A percentile compares a stretch with the other conserved stretches of the same genome.
phyloP scores from a whole-genome alignment of 2,329 filamentous ascomycete genomes.

The Cytospora mali region DNA sequence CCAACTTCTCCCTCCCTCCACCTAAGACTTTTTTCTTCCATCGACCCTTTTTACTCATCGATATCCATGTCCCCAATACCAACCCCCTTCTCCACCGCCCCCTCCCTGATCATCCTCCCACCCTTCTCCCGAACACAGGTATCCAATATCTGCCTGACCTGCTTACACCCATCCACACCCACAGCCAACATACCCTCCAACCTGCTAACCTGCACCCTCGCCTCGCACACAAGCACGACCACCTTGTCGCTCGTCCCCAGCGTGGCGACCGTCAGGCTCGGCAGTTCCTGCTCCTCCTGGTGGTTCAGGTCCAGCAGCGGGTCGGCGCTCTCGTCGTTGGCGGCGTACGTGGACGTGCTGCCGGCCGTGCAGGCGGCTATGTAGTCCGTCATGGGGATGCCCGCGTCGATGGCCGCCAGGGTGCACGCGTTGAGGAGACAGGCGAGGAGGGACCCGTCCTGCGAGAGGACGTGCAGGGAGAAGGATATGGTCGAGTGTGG shows the following conservation, averaged over 20 bases:
- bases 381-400: conserved; percentile 93
- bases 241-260: conserved; percentile 75
- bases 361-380: conserved; percentile 87
- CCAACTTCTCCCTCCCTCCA: conserved; percentile 8
- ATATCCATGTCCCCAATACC: conserved; percentile 53
- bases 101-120: conserved; percentile 62
- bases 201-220: conserved; percentile 76
- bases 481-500: conserved; percentile 84
- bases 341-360: conserved; percentile 68
- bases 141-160: conserved; percentile 81
- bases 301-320: conserved; percentile 79
- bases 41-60: conserved; percentile 37
- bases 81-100: conserved; percentile 51
- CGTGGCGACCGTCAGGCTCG: conserved; percentile 84
- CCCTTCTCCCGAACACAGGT: conserved; percentile 75
- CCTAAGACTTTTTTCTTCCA: conserved; percentile 11
- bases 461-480: conserved; percentile 81
- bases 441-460: conserved; percentile 88
- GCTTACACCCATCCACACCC: conserved; percentile 87
- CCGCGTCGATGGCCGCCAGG: conserved; percentile 89
- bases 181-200: conserved; percentile 93
- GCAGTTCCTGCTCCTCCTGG: conserved; percentile 83
- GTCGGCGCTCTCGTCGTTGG: conserved; percentile 70
- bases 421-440: conserved; percentile 90
- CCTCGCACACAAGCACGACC: conserved; percentile 82